phyloP scores from a whole-genome alignment of 805 yeast species.

The Candida arabinofermentans region DNA sequence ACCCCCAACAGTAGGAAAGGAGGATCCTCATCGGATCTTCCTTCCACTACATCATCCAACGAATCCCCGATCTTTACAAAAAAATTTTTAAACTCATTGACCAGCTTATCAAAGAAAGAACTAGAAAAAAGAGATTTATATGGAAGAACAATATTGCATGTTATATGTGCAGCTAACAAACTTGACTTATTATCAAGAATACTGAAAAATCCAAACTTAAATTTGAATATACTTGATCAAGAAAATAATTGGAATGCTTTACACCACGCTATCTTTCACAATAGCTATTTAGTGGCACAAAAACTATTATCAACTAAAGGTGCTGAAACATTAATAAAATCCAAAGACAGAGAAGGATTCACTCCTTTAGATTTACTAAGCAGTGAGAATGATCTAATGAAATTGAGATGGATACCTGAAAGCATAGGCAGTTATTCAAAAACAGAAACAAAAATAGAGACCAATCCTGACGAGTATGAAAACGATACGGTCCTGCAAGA shows the following conservation, averaged over 20 bases:
- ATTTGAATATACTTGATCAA: conserved; percentile 47
- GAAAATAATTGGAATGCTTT: conserved; percentile 84
- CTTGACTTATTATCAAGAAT: conserved; percentile 42
- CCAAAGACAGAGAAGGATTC: conserved; percentile 65
- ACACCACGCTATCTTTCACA: conserved; percentile 63
- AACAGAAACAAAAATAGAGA: conserved; percentile 20
- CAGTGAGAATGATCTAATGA: conserved; percentile 40
- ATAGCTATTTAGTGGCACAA: conserved; percentile 52
- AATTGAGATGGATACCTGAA: conserved; percentile 30
- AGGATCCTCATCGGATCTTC: conserved; percentile 5
- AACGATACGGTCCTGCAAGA: background rate
- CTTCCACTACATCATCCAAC: conserved; percentile 5
- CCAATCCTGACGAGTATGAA: conserved; percentile 36
- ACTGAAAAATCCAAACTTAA: conserved; percentile 44
- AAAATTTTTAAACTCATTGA: conserved; percentile 15
- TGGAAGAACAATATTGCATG: conserved; percentile 61
- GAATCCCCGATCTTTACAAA: conserved; percentile 10
- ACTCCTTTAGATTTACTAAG: conserved; percentile 69
- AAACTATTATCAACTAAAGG: conserved; percentile 29
- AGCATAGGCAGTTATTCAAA: conserved; percentile 17
- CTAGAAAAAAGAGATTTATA: conserved; percentile 56
- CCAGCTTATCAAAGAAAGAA: conserved; percentile 33
- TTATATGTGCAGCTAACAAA: conserved; percentile 47
- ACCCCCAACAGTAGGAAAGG: conserved; percentile 8
- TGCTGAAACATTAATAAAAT: conserved; percentile 36